A percentile compares a stretch with the other conserved stretches of the same genome.
Conservation (phyloP, 352 stramenopile species). For the Phytophthora constricta region DNA sequence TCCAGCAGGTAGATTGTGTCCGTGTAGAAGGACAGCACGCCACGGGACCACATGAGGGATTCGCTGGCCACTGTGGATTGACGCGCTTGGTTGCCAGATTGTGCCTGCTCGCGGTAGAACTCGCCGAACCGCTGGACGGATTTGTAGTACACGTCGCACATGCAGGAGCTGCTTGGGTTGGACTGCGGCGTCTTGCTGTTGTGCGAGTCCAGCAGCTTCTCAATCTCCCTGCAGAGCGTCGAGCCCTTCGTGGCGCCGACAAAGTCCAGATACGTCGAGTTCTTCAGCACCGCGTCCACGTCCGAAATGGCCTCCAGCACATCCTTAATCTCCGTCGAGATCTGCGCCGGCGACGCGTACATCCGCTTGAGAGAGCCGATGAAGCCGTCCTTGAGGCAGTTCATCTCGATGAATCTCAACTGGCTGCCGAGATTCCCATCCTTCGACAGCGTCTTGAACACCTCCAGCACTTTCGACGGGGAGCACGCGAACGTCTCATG, state of each 20-base stretch:
- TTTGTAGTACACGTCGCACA: constrained; percentile 76
- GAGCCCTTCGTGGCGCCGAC: constrained; percentile 65
- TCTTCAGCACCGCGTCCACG: constrained; percentile 69
- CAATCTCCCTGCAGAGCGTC: constrained; percentile 59
- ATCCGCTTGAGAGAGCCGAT: constrained; percentile 66
- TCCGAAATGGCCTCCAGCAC: constrained; percentile 80
- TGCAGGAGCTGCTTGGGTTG: constrained; percentile 49
- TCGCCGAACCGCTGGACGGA: constrained; percentile 74
- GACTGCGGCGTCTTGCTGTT: constrained; percentile 40
- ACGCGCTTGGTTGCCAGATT: constrained; percentile 37
- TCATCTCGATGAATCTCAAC: constrained; percentile 72
- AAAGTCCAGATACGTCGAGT: constrained; percentile 61
- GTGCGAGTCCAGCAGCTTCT: constrained; percentile 63
- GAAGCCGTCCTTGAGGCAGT: constrained; percentile 70
- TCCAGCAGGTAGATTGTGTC: constrained; percentile 86
- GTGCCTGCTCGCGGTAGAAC: constrained; percentile 64
- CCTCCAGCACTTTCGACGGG: constrained; percentile 55
- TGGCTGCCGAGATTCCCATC: constrained; percentile 59
- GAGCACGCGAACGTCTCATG: constrained; percentile 73
- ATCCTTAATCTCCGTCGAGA: constrained; percentile 73
- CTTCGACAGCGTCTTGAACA: constrained; percentile 62
- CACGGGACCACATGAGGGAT: constrained; percentile 73
- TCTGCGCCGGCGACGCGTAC: constrained; percentile 60
- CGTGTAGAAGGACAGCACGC: constrained; percentile 82
- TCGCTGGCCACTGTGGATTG: constrained; percentile 79